Conservation (phyloP, 495 filamentous ascomycete genomes). For the Talaromyces liani region DNA sequence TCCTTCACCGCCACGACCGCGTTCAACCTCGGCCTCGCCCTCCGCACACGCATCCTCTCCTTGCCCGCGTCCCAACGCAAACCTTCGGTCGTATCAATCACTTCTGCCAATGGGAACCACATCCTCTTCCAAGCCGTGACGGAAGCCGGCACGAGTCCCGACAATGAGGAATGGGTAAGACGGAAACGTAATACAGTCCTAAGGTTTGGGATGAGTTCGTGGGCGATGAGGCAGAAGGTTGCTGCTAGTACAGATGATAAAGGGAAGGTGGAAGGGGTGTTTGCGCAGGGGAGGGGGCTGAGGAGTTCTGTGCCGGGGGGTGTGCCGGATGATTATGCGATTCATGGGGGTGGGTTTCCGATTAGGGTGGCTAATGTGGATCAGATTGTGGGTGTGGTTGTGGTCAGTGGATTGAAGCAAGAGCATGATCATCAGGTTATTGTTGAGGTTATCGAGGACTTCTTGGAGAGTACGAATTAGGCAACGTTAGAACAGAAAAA, state of each 20-base stretch:
- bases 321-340: constrained; percentile 55
- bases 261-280: constrained; percentile 44
- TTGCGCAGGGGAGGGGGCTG: constrained; percentile 50
- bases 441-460: constrained; percentile 53
- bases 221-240: constrained; percentile 58
- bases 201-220: constrained; percentile 59
- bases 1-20: constrained; percentile 58
- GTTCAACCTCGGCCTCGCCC: constrained; percentile 50
- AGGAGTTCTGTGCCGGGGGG: constrained; percentile 30
- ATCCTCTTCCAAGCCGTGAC: constrained; percentile 54
- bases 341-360: constrained; percentile 69
- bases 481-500: neutral
- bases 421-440: constrained; percentile 72
- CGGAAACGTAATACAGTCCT: constrained; percentile 63
- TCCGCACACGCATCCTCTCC: constrained; percentile 14
- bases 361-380: constrained; percentile 63
- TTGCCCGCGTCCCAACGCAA: constrained; percentile 27
- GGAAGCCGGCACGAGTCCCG: constrained; percentile 49
- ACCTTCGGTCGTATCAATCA: constrained; percentile 60
- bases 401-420: constrained; percentile 70
- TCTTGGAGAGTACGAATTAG: constrained; percentile 18
- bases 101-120: constrained; percentile 47
- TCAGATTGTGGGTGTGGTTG: constrained; percentile 63
- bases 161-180: constrained; percentile 55
- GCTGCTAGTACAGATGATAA: constrained; percentile 11